Evolutionary conservation across 257 asterid species (phyloP).

Genomic region (Voacanga thouarsii): DNA sequence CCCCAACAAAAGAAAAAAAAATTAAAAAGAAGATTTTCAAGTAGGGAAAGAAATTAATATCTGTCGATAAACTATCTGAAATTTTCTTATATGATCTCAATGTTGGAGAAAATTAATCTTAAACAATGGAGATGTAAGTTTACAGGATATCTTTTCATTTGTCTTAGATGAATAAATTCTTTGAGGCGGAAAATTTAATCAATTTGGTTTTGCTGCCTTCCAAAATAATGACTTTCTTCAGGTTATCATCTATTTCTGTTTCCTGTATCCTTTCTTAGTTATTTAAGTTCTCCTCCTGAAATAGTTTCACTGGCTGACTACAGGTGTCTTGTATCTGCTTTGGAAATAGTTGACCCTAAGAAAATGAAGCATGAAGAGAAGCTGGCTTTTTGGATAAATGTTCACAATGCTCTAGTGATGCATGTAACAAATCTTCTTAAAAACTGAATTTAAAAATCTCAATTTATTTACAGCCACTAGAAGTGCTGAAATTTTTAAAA

Average conservation of each 20-base stretch:
- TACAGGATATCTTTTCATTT: not conserved
- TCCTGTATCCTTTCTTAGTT: not conserved
- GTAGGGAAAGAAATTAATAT: not conserved
- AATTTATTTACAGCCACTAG: not conserved
- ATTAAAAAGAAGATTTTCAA: not conserved
- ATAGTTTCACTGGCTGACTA: slow-evolving; percentile 9
- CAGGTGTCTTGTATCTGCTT: slow-evolving; percentile 61
- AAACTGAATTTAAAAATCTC: not conserved
- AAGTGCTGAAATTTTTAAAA: not conserved
- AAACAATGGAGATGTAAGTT: not conserved
- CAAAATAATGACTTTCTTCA: not conserved
- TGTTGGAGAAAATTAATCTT: not conserved
- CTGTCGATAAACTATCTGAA: not conserved
- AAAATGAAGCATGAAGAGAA: slow-evolving; percentile 76
- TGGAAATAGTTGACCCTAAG: slow-evolving; percentile 68
- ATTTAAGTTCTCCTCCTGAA: not conserved
- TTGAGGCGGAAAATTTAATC: not conserved
- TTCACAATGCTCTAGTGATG: slow-evolving; percentile 93
- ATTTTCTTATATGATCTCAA: not conserved
- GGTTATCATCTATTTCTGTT: not conserved
- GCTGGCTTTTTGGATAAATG: slow-evolving; percentile 89
- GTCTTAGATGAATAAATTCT: not conserved
- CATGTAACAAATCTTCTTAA: slow-evolving; percentile 51
- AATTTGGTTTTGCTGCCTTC: not conserved
- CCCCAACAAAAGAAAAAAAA: not conserved